phyloP scores from a whole-genome alignment of 345 rosid species.

The Barbarea vulgaris region DNA sequence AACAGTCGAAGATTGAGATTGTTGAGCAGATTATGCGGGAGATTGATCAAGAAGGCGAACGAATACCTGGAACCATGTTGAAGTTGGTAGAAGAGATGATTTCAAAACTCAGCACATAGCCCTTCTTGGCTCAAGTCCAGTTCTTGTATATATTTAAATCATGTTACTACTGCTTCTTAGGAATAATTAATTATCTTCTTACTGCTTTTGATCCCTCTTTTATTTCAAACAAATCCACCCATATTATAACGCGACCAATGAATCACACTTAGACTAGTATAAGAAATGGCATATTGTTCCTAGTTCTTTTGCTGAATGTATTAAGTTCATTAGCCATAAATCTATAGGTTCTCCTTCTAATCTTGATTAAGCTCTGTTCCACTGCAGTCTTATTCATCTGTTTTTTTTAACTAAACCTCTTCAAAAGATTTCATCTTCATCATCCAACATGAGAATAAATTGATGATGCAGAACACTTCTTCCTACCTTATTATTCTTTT shows the following conservation, averaged over 20 bases:
- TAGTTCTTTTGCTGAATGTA: not conserved
- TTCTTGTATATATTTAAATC: conserved; percentile 11
- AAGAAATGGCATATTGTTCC: not conserved
- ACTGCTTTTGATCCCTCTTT: not conserved
- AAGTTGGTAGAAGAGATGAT: conserved; percentile 75
- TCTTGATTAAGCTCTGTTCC: too few species aligned
- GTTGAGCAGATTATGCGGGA: conserved; percentile 66
- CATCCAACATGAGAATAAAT: too few species aligned
- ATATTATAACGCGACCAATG: not conserved
- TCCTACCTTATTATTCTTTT: not conserved
- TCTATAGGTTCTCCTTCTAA: too few species aligned
- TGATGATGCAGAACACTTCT: not conserved
- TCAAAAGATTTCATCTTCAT: too few species aligned
- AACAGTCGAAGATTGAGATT: conserved; percentile 52
- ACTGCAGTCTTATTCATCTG: too few species aligned
- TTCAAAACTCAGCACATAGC: conserved; percentile 62
- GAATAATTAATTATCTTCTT: not conserved
- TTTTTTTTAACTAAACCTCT: too few species aligned
- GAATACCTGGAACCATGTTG: conserved; percentile 48
- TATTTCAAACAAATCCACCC: not conserved
- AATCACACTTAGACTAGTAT: not conserved
- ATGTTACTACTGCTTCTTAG: not conserved
- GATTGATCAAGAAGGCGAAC: conserved; percentile 68
- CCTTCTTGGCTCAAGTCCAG: not conserved
- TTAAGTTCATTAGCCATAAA: too few species aligned